phyloP scores from a whole-genome alignment of 2,329 filamentous ascomycete species.

The Pleurostoma richardsiae region DNA sequence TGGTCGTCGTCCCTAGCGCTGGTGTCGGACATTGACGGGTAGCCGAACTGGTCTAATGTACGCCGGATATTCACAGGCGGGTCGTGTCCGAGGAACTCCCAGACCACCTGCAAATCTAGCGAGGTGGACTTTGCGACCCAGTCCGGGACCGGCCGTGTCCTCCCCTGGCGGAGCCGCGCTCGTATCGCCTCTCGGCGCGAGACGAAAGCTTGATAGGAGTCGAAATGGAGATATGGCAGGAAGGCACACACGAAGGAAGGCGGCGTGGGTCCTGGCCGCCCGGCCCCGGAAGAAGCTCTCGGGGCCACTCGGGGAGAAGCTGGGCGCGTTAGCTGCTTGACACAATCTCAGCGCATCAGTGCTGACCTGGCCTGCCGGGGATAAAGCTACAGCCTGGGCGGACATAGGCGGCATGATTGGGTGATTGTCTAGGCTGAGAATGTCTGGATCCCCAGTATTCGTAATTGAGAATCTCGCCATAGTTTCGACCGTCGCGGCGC shows the following conservation, averaged over 20 bases:
- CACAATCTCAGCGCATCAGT: too few relatives aligned
- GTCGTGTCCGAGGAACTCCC: constrained; percentile 53
- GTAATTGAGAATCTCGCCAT: constrained; percentile 33
- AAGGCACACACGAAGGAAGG: constrained; percentile 35
- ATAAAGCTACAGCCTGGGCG: constrained; percentile 44
- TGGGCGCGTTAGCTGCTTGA: too few relatives aligned
- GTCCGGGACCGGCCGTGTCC: constrained; percentile 45
- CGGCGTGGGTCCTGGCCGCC: not conserved
- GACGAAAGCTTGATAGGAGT: constrained; percentile 50
- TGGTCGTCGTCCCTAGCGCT: constrained; percentile 55
- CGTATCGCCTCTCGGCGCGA: constrained; percentile 47
- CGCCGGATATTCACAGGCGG: constrained; percentile 53
- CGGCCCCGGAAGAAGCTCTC: not conserved
- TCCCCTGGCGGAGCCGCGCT: constrained; percentile 41
- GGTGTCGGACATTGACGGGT: constrained; percentile 53
- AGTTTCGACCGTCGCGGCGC: constrained; percentile 23
- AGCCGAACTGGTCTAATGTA: constrained; percentile 56
- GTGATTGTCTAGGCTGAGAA: constrained; percentile 40
- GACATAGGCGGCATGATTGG: constrained; percentile 44
- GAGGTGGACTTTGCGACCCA: constrained; percentile 44
- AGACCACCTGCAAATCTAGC: constrained; percentile 50
- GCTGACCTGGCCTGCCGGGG: not conserved
- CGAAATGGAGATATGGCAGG: constrained; percentile 52
- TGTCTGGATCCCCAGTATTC: constrained; percentile 45
- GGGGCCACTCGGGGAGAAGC: too few relatives aligned